phyloP scores from a whole-genome alignment of 768 basidiomycete species.

The Solioccasus polychromus region DNA sequence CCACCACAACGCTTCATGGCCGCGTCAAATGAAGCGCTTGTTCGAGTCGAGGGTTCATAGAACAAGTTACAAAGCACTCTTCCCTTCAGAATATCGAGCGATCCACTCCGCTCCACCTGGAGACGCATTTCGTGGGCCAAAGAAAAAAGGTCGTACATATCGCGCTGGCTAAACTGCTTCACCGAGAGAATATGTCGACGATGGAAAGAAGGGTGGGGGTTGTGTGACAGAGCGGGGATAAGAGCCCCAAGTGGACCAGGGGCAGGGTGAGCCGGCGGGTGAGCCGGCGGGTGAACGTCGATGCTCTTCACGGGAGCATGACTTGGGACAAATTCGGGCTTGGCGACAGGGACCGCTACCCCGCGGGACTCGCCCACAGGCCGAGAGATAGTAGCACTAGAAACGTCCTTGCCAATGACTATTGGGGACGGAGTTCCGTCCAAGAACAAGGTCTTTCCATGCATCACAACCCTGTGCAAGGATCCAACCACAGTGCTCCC shows the following conservation, averaged over 20 bases:
- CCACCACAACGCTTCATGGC: conserved; percentile 99
- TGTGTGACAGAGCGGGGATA: conserved; percentile 21
- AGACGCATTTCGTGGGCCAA: conserved; percentile 96
- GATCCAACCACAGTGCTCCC: conserved; percentile 61
- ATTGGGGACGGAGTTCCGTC: conserved; percentile 71
- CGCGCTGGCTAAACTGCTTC: conserved; percentile 86
- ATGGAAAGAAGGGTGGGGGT: conserved; percentile 83
- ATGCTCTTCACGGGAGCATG: conserved; percentile 33
- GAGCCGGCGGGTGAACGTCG: conserved; percentile 19
- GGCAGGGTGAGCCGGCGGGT: conserved; percentile 11
- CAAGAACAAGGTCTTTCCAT: conserved; percentile 84
- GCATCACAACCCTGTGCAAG: conserved; percentile 87
- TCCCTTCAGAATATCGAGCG: conserved; percentile 85
- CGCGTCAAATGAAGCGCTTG: conserved; percentile 93
- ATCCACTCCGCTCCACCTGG: conserved; percentile 89
- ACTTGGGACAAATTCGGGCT: conserved; percentile 29
- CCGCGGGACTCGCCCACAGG: conserved; percentile 28
- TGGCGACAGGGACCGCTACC: conserved; percentile 15
- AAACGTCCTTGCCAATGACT: conserved; percentile 70
- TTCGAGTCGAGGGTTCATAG: conserved; percentile 96
- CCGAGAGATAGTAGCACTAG: conserved; percentile 53
- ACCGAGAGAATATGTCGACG: conserved; percentile 92
- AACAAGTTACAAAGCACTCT: conserved; percentile 90
- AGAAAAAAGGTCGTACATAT: conserved; percentile 91
- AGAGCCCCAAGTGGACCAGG: conserved; percentile 10